These are phyloP conservation scores for Pleochaeta shiraiana DNA, from an alignment of 2,329 filamentous ascomycete genomes.

Conservation along the genomic window DNA sequence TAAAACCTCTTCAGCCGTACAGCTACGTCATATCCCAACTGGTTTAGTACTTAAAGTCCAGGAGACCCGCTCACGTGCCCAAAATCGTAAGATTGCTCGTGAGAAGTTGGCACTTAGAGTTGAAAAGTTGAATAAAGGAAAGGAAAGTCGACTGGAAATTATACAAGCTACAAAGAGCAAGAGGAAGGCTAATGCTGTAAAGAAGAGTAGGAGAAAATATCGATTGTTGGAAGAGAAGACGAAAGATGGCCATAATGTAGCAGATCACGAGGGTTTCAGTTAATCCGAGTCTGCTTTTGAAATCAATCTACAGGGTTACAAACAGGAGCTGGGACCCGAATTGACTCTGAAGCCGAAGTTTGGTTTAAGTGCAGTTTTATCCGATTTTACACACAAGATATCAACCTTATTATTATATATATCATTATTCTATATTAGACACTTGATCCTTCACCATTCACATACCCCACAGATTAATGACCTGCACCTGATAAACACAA, in stretches of 20 bases:
- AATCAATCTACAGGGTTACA: too few species aligned
- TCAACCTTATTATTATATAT: too few species aligned
- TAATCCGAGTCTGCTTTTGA: too few species aligned
- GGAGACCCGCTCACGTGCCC: constrained; percentile 63
- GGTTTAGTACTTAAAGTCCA: constrained; percentile 90
- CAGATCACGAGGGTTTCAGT: too few species aligned
- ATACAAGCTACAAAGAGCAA: constrained; percentile 40
- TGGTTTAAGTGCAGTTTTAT: too few species aligned
- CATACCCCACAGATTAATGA: too few species aligned
- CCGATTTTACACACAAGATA: too few species aligned
- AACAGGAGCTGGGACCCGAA: too few species aligned
- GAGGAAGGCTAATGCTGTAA: constrained; percentile 52
- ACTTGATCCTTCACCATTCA: too few species aligned
- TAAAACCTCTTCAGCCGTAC: constrained; percentile 90
- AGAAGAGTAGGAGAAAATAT: constrained; percentile 73
- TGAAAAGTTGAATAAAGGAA: constrained; percentile 53
- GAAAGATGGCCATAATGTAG: not conserved
- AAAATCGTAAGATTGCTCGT: constrained; percentile 75
- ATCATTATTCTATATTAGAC: too few species aligned
- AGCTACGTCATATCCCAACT: constrained; percentile 74
- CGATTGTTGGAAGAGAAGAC: constrained; percentile 26
- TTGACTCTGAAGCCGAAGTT: too few species aligned
- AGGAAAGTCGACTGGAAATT: constrained; percentile 40
- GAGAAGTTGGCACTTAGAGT: constrained; percentile 32
- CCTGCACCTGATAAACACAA: too few species aligned